Conservation (phyloP, 257 asterid genomes). For the Henckelia pumila region DNA sequence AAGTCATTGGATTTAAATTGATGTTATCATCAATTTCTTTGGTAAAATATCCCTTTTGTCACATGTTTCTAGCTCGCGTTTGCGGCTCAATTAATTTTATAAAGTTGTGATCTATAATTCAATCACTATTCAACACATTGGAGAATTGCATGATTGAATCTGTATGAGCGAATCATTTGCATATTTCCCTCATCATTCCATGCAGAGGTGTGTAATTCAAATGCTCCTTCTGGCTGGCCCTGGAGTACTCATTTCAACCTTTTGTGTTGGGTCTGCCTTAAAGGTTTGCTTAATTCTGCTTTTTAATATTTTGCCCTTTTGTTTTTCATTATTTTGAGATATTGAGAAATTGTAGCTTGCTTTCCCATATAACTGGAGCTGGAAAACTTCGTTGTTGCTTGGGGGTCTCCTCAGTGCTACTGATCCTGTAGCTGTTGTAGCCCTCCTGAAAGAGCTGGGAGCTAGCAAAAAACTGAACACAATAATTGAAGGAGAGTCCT, state of each 20-base stretch:
- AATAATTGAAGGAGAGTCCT: conserved; percentile 95
- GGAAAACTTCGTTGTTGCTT: conserved; percentile 87
- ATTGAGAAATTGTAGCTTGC: conserved; percentile 48
- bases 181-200: conserved; percentile 10
- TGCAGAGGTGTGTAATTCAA: conserved; percentile 86
- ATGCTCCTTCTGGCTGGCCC: conserved; percentile 97
- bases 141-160: conserved; percentile 13
- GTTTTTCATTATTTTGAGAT: conserved; percentile 28
- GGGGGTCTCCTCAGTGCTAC: conserved; percentile 99
- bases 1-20: neutral
- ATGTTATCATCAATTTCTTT: neutral
- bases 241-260: conserved; percentile 91
- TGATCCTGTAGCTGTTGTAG: conserved; percentile 98
- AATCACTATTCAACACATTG: conserved; percentile 3
- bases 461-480: conserved; percentile 95
- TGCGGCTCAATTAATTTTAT: neutral
- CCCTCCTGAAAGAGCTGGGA: conserved; percentile 91
- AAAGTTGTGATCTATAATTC: conserved; percentile 16
- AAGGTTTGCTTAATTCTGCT: conserved; percentile 59
- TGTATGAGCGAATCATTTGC: conserved; percentile 15
- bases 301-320: conserved; percentile 19
- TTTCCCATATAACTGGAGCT: conserved; percentile 94
- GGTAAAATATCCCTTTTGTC: conserved; percentile 7
- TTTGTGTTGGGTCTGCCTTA: conserved; percentile 72
- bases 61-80: neutral